Base-by-base conservation (phyloP, 202 grass and related monocot genomes). In the Zoysia matrella region DNA sequence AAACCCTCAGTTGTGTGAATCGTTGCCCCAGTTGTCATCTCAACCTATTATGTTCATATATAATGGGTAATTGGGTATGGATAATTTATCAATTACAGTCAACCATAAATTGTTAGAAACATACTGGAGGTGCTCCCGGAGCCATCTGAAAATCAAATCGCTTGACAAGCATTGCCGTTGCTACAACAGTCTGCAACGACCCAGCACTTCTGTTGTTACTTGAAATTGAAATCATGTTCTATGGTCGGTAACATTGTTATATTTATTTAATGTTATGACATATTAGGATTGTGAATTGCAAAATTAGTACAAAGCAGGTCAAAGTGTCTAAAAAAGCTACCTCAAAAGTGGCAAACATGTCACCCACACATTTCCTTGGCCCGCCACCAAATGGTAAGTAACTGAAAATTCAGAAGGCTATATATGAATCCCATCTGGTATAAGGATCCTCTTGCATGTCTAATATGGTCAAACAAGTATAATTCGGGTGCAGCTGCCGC, bases 11-110 rank as follows among this genome's bases (percentile, higher is more conserved):
- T 98, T 60, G 96, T 98, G 74, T 95, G 96, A 80, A 95, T 98
- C 2, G 92, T 98, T 66, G 92, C 92, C 65, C 96, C 96, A 61
- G 96, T 98, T 54, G 92, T 98, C 92, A 95, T 98, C 73, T 87
- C 96, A 40, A 95, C 96, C 96, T 98, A 83, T 78, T 12, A 81
- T 53, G 51, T 80, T 69, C 22, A 77, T 77, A 65, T n/a, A 63
- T 13, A 73, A 36, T 41, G 10, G 56, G 48, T 13, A 42, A 77
- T 49, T 46, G 7, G 56, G 53, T 18, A 36, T 57, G 41, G 39
- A 46, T 52, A 52, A 67, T 56, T 58, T 80, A 60, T 56, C 12
- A 71, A 51, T 10, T 73, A 58, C 39, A 72, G 71, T 49, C 11
- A 76, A 82, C 3, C 8, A 15, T 18, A 70, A 91, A 80, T 62